A percentile compares a stretch with the other conserved stretches of the same genome.
Conservation (phyloP, 495 filamentous ascomycete genomes). For the Xylaria sp. region DNA sequence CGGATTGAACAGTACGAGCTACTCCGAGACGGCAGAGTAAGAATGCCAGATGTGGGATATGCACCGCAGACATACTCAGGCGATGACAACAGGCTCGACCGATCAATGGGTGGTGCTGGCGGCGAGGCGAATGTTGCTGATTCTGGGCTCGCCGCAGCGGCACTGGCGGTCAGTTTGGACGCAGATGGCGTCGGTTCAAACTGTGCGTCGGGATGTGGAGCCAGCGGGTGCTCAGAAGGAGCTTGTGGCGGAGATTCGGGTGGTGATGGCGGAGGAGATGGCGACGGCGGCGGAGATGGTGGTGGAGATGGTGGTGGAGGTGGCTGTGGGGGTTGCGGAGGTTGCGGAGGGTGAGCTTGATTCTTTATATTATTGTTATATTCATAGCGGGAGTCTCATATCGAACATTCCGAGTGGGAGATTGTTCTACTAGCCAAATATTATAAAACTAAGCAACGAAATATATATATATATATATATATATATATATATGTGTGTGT, state of each 20-base stretch:
- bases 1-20: background rate
- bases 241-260: background rate
- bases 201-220: background rate
- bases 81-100: background rate
- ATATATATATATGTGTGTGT: no score
- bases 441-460: no score
- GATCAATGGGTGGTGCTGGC: background rate
- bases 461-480: no score
- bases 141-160: background rate
- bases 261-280: background rate
- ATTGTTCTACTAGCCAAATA: no score
- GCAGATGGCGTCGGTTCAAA: background rate
- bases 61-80: background rate
- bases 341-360: background rate
- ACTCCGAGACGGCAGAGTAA: slow-evolving; percentile 1
- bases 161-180: background rate
- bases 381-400: no score
- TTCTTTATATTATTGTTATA: background rate
- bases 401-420: no score
- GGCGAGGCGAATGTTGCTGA: background rate
- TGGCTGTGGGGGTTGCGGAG: background rate
- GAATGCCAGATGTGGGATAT: background rate
- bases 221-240: background rate
- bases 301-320: background rate
- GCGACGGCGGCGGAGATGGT: background rate